Evolutionary conservation across 202 grass and related monocot species (phyloP), one percentile per base, ranked within the genome.

Genomic region (Brachypodium distachyon): DNA sequence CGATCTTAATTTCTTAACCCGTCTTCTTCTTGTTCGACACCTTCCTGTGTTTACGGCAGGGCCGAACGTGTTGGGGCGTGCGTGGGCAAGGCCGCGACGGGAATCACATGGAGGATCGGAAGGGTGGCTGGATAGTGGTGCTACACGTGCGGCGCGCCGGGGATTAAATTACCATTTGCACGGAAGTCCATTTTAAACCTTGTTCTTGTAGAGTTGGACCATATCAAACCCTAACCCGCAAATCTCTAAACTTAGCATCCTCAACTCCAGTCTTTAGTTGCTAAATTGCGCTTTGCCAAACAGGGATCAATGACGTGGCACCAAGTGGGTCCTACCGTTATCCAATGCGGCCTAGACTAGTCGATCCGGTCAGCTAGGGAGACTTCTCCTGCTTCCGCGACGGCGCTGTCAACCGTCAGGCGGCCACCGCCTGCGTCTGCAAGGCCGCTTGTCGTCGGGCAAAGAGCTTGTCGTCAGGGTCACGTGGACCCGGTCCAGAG

Each of bases 351-450:
- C n/a, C n/a, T n/a, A n/a, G n/a, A n/a, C n/a, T n/a, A n/a, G n/a
- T n/a, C n/a, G n/a, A n/a, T n/a, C n/a, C n/a, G n/a, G n/a, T n/a
- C n/a, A n/a, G n/a, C n/a, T n/a, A n/a, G n/a, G n/a, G 84, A 23
- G 91, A 98, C 60, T 88, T 98, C 82, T 94, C 91, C 53, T 98
- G 91, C 91, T 87, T 98, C 77, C 74, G 87, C 5, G 85, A 90
- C 50, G 79, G 69, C 73, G 86, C 91, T 1, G 87, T 92, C 70
- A 80, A 36, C 23, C 61, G 83, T 0, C 78, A 85, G 52, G 77
- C 74, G 3, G 81, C 91, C 19, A 84, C 85, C 39, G 72, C 86
- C 5, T 77, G 82, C 58, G 40, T 85, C 28, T 94, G 90, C 74
- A 53, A 70, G 44, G 75, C 83, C n/a, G 53, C 70, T 80, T 94